Base-by-base conservation (phyloP, 306 rosid species). In the Morella rubra region DNA sequence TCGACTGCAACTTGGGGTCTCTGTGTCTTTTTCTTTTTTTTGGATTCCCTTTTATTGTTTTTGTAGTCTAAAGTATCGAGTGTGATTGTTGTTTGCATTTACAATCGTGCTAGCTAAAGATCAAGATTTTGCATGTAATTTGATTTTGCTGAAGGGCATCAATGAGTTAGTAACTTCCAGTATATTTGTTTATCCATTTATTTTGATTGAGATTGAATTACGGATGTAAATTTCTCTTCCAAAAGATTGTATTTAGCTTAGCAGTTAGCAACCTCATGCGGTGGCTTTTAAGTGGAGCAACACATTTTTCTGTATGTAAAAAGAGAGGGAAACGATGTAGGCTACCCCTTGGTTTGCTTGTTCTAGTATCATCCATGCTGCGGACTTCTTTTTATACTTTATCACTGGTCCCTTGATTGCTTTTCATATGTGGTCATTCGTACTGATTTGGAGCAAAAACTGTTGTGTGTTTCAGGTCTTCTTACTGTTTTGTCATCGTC, bases 401-500 rank as follows among this genome's bases (percentile, higher is more conserved):
- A 27, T 41, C 8, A 1, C 37, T 8, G 2, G 7, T 56, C 14
- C 44, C 16, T 8, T 49, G 11, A 46, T 11, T 8, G 62, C 18
- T 9, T 75, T 62, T 49, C 47, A 27, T 62, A 5, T 27, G 16
- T 53, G 66, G 37, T 76, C 49, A 11, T 47, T 24, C 60, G 15
- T 41, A 41, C 58, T 61, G 54, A 61, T 45, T 46, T 19, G 59
- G 8, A 32, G 18, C 44, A 78, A 6, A 74, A 6, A 74, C 18
- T 42, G 64, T 40, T 62, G 44, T 56, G 60, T 81, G 37, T 45
- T 45, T 69, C 86, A 85, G 91, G 82, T 69, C 42, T 55, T 78
- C 73, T 75, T 77, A 50, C 66, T 79, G 44, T 64, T 86, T 32
- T 61, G 12, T 1, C 59, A 64, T 52, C 44, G 47, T 45, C 75